These are phyloP conservation scores for Carnegiea gigantea DNA, from an alignment of 179 eudicot genomes.

Conservation along the genomic window DNA sequence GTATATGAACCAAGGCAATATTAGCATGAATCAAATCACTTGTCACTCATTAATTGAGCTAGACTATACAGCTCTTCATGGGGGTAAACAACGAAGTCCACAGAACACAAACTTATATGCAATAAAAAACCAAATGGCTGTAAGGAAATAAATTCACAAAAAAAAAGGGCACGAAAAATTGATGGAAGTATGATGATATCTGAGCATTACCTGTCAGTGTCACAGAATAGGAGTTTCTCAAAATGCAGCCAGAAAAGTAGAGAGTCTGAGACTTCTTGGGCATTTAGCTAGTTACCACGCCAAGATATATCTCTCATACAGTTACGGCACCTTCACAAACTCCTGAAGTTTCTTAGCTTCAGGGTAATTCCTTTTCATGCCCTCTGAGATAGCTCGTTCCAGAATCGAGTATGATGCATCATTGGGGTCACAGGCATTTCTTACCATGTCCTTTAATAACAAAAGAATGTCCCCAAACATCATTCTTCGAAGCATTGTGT, in stretches of 20 bases:
- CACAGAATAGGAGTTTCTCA: not conserved
- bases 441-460: constrained; percentile 43
- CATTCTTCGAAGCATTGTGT: constrained; percentile 42
- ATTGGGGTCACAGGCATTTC: constrained; percentile 49
- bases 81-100: not conserved
- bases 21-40: not conserved
- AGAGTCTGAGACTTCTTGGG: not conserved
- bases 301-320: not conserved
- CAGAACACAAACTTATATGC: not conserved
- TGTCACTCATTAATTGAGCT: not conserved
- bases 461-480: constrained; percentile 31
- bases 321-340: constrained; percentile 14
- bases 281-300: not conserved
- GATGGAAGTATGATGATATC: not conserved
- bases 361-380: constrained; percentile 32
- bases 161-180: not conserved
- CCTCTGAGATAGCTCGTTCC: constrained; percentile 31
- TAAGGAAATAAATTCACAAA: not conserved
- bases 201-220: constrained; percentile 13
- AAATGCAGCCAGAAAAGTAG: not conserved
- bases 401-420: constrained; percentile 32
- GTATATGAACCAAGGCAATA: not conserved
- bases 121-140: not conserved
- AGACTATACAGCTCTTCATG: not conserved
- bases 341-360: constrained; percentile 25